Evolutionary conservation across 768 basidiomycete species (phyloP).

Genomic region (Agaricus bisporus): DNA sequence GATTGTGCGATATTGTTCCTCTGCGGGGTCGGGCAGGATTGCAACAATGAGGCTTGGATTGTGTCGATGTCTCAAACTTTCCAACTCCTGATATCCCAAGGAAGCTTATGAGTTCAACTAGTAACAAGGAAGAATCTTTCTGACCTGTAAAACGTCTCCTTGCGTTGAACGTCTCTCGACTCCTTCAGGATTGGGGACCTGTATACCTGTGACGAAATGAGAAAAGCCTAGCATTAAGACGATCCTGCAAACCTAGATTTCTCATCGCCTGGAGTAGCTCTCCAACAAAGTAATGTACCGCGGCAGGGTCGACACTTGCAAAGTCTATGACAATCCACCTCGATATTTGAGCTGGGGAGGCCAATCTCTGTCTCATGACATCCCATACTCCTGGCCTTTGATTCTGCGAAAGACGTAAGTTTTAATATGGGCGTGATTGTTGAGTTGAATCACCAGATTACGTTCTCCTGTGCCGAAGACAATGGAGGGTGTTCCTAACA

Average conservation of each 20-base stretch:
- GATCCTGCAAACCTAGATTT: conserved; percentile 15
- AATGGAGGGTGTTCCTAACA: conserved; percentile 28
- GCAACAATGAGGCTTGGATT: conserved; percentile 20
- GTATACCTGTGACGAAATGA: background rate
- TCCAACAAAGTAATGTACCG: conserved; percentile 15
- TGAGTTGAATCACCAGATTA: background rate
- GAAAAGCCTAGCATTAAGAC: background rate
- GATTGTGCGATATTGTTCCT: conserved; percentile 21
- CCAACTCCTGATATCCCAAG: conserved; percentile 9
- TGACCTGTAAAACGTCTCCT: conserved; percentile 1
- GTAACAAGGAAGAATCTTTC: background rate
- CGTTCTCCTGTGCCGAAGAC: conserved; percentile 17
- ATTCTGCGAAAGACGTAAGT: background rate
- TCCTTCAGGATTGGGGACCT: background rate
- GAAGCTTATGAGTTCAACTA: no score
- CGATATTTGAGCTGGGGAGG: conserved; percentile 12
- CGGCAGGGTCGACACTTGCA: conserved; percentile 12
- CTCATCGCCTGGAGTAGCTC: conserved; percentile 19
- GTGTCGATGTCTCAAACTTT: background rate
- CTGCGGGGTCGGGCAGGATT: conserved; percentile 25
- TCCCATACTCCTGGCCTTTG: conserved; percentile 24
- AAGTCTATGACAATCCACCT: conserved; percentile 22
- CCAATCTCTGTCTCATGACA: conserved; percentile 22
- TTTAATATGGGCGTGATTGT: background rate
- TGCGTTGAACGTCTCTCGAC: conserved; percentile 1